Evolutionary conservation across 495 filamentous ascomycete genomes (phyloP), one percentile per base, ranked within the genome.

Genomic region (Margaritispora aquatica): DNA sequence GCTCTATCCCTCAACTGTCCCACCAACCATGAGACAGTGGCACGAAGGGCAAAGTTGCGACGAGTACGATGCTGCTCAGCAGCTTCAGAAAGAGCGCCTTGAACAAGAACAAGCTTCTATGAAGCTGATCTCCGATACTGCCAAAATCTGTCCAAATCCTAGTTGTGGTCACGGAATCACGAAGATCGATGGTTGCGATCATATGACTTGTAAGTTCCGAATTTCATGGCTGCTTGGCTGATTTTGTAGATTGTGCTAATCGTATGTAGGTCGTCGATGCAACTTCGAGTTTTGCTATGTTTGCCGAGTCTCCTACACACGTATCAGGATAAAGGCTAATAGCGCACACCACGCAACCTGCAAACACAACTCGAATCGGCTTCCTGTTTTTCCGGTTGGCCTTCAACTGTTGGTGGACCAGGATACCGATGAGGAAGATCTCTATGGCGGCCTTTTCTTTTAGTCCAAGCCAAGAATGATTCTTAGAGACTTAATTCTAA

Each of bases 111-210:
- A 21, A 23, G 53, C 53, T 20, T 48, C 50, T n/a, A 41, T 26
- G 10, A 41, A 41, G 13, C 34, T 57, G 31, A 54, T 57, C 10
- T 19, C 26, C 4, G 2, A 49, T 7, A 27, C 49, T 1, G 41
- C 54, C 24, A 66, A 63, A 29, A 54, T 34, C 10, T 57, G 53
- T 24, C 55, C 55, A 2, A 38, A 58, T 22, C 44, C 44, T 4
- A 2, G n/a, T 11, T 66, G 60, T 47, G 36, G 55, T 2, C 19
- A 46, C 24, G 29, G 27, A 4, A 57, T 63, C 17, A 34, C 24
- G n/a, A 66, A 66, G 44, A 58, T 41, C 27, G 36, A 38, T n/a
- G 63, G 63, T 7, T 66, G 63, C 31, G 60, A 66, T 54, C 58
- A 55, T 26, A 66, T 66, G 63, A 63, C 34, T 5, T 63, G 54